A percentile compares a stretch with the other conserved stretches of the same genome.
Conservation (phyloP, 225 moss, liverwort and hornwort species). For the Straminergon stramineum region DNA sequence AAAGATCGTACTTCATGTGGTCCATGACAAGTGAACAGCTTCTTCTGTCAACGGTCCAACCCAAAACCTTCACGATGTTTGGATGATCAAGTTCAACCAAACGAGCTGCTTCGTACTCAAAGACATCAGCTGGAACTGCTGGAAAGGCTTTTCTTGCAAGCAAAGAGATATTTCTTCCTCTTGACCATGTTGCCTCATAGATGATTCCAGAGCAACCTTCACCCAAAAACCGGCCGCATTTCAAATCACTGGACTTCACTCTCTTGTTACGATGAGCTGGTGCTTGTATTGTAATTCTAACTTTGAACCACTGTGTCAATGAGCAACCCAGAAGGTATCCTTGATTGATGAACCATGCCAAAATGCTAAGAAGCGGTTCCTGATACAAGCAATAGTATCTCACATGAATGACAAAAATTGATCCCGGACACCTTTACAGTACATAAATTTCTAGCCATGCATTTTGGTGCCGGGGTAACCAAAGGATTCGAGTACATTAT, state of each 20-base stretch:
- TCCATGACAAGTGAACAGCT: not conserved
- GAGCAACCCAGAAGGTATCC: not conserved
- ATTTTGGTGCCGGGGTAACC: not conserved
- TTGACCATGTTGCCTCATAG: not conserved
- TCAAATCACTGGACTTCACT: not conserved
- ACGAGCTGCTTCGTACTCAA: not conserved
- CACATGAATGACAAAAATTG: not conserved
- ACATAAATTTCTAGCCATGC: not conserved
- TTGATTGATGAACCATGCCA: not conserved
- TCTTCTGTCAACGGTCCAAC: not conserved
- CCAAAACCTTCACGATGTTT: not conserved
- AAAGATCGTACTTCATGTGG: not conserved
- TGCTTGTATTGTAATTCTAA: not conserved
- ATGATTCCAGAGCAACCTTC: constrained; percentile 1
- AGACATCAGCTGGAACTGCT: not conserved
- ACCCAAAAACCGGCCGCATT: not conserved
- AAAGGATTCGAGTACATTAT: not conserved
- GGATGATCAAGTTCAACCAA: not conserved
- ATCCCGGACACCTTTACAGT: not conserved
- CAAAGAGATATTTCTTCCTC: not conserved
- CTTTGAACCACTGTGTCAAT: not conserved
- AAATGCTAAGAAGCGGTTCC: not conserved
- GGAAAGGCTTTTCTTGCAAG: constrained; percentile 3
- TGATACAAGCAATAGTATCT: not conserved
- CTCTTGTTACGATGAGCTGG: not conserved